A percentile compares a stretch with the other conserved stretches of the same genome.
Conservation (phyloP, 176 grass and related monocot species). For the Coix lacrymajobi region DNA sequence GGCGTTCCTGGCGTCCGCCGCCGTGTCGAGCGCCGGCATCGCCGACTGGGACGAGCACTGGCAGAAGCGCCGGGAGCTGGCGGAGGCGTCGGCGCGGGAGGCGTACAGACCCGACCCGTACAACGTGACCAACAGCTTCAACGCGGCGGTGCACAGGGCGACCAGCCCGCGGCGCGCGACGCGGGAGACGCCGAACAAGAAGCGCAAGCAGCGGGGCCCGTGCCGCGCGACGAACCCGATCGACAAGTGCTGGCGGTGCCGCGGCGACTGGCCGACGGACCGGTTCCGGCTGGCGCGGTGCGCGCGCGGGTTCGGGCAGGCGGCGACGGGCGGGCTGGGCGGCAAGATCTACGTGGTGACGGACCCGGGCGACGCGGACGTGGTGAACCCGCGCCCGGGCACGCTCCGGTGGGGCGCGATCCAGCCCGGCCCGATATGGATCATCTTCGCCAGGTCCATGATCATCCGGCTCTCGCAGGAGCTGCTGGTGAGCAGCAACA, state of each 20-base stretch:
- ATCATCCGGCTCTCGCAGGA: conserved; percentile 62
- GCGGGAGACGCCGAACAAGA: not conserved
- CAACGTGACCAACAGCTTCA: conserved; percentile 48
- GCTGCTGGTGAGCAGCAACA: conserved; percentile 66
- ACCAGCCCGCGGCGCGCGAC: conserved; percentile 22
- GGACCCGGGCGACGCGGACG: conserved; percentile 48
- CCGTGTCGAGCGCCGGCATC: conserved; percentile 25
- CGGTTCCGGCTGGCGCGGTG: conserved; percentile 54
- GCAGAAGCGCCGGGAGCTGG: conserved; percentile 27
- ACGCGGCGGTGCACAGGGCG: conserved; percentile 49
- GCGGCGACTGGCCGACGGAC: conserved; percentile 50
- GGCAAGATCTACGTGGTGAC: conserved; percentile 66
- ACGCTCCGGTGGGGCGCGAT: conserved; percentile 64
- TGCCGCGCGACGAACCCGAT: conserved; percentile 80
- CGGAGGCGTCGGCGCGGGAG: not conserved
- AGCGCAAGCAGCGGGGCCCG: conserved; percentile 3
- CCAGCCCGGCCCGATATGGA: conserved; percentile 67
- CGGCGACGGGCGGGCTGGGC: conserved; percentile 35
- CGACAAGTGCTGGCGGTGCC: conserved; percentile 84
- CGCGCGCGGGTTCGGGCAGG: conserved; percentile 58
- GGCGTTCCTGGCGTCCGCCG: conserved; percentile 30
- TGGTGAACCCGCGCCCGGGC: conserved; percentile 41
- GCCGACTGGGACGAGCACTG: conserved; percentile 47
- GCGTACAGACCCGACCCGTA: conserved; percentile 59
- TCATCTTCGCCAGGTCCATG: conserved; percentile 64